Percentiles rank a stretch among this genome's conserved stretches.
Evolutionary conservation across 2,329 filamentous ascomycete species (phyloP).

Genomic region (Pseudocercospora fijiensis): DNA sequence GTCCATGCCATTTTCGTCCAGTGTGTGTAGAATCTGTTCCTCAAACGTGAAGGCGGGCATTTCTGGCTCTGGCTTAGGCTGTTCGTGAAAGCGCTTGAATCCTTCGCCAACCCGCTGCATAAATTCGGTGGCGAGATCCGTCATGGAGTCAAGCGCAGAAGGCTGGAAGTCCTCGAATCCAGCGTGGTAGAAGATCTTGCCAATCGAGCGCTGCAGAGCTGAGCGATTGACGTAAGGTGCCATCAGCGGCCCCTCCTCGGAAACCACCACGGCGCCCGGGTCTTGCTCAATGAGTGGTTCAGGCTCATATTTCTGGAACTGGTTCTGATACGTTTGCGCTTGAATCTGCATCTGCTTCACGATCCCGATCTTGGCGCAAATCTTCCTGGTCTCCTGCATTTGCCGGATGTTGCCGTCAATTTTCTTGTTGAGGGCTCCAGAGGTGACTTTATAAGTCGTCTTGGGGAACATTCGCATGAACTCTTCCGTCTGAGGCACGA

Average conservation of each 20-base stretch:
- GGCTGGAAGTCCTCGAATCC: conserved; percentile 98
- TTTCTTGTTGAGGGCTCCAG: conserved; percentile 70
- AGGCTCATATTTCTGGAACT: conserved; percentile 94
- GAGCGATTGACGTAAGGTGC: conserved; percentile 77
- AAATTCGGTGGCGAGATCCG: conserved; percentile 84
- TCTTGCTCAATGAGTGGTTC: conserved; percentile 86
- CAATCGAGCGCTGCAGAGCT: conserved; percentile 84
- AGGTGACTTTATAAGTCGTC: conserved; percentile 72
- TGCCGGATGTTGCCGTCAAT: conserved; percentile 90
- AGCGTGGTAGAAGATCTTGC: conserved; percentile 91
- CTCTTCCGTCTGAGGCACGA: conserved; percentile 84
- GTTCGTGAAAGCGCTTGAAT: conserved; percentile 78
- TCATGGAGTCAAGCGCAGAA: conserved; percentile 84
- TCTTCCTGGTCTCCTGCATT: conserved; percentile 93
- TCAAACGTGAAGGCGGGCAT: conserved; percentile 71
- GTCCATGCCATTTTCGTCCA: conserved; percentile 81
- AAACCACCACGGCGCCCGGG: conserved; percentile 82
- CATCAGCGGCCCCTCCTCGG: conserved; percentile 85
- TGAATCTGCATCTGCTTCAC: conserved; percentile 99
- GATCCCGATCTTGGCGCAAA: conserved; percentile 93
- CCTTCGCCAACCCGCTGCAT: conserved; percentile 80
- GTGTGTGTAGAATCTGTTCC: conserved; percentile 81
- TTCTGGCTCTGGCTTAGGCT: conserved; percentile 59
- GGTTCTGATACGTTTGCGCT: conserved; percentile 95
- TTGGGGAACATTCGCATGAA: conserved; percentile 74